Evolutionary conservation across 2,329 filamentous ascomycete species (phyloP).

Genomic region (Pyricularia pennisetigena): DNA sequence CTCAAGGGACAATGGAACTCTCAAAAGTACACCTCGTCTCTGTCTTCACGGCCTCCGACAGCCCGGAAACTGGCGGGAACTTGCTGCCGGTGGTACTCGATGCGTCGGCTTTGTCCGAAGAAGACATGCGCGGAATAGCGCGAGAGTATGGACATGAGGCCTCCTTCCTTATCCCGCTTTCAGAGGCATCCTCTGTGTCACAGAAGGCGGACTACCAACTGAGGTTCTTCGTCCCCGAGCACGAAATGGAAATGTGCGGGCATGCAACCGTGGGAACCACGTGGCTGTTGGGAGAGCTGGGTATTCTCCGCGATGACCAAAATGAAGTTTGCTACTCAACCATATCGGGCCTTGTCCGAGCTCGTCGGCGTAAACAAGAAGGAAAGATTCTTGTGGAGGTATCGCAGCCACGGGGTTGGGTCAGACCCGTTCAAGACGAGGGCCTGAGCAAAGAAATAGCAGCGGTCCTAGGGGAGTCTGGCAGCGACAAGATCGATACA

Average conservation of each 20-base stretch:
- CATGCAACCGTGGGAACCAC: conserved; percentile 1
- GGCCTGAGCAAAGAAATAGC: neutral
- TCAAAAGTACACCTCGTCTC: conserved; percentile 1
- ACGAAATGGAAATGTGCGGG: conserved; percentile 3
- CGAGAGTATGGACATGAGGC: neutral
- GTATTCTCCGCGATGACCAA: neutral
- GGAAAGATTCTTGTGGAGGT: neutral
- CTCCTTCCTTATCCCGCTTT: neutral
- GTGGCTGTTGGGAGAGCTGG: neutral
- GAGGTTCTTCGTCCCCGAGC: conserved; percentile 1
- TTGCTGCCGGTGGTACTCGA: neutral
- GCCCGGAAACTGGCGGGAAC: neutral
- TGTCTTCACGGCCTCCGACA: neutral
- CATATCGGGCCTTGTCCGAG: neutral
- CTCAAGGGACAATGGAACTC: neutral
- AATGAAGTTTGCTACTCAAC: neutral
- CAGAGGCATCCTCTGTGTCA: neutral
- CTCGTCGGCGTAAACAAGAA: neutral
- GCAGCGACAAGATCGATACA: too few species aligned
- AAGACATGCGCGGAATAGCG: neutral
- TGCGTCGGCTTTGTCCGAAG: neutral
- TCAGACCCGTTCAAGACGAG: neutral
- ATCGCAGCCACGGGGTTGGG: neutral
- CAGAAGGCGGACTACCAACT: neutral
- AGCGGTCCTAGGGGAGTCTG: neutral